Evolutionary conservation across 2,329 filamentous ascomycete species (phyloP), one percentile per base, ranked within the genome.

Genomic region (Blumeria hordei): DNA sequence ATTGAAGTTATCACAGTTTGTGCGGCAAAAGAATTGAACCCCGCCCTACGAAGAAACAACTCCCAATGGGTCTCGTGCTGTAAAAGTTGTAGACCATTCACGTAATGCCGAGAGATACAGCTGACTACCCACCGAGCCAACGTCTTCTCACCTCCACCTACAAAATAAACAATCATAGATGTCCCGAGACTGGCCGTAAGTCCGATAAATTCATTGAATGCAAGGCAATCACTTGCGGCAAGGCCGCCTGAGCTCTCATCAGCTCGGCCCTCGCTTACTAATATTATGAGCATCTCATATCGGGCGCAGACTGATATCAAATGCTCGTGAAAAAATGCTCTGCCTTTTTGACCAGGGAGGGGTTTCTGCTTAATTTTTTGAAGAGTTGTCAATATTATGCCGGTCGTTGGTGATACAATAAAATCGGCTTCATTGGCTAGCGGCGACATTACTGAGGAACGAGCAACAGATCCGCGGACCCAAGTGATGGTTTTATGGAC

Each of bases 331-430:
- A 87, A 69, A 12, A 69, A 67, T 3, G 71, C 68, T 37, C 68
- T 64, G 0, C 62, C 58, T 8, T 66, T 69, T 54, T 77, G 73
- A 0, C 81, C 80, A 0, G 85, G 85, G 0, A 88, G 70, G 2
- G 81, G 71, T 51, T 73, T 76, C 62, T 94, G 88, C 45, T 80
- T 82, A 32, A 83, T 72, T 59, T 81, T 78, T 58, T 88, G 77
- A 5, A 88, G 69, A 0, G 77, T 84, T 0, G 85, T 85, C 18
- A 84, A 63, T 0, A 94, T 66, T 2, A 94, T 68, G 0, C 84
- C 87, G 0, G 75, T 78, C 0, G 70, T 72, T 0, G 85, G 78
- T 0, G 85, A 85, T 5, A 88, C 61, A 0, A 83, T 75, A 3
- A 94, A 67, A 61, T 94, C 88, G 2, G 85, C 81, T 64, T 87